Evolutionary conservation across 805 yeast genomes (phyloP).

Genomic region (Millerago galiae): DNA sequence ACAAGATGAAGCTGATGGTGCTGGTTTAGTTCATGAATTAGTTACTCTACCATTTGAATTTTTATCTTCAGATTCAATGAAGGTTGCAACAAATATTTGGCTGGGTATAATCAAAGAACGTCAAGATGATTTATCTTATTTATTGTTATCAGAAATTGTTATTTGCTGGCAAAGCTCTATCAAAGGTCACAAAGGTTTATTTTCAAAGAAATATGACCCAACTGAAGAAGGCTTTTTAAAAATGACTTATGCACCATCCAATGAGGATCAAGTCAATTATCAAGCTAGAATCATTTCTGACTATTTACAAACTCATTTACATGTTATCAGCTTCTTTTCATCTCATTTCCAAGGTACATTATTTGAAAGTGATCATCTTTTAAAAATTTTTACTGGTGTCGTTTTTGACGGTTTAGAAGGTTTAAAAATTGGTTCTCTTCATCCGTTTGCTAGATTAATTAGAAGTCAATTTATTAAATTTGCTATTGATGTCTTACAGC

Average conservation of each 20-base stretch:
- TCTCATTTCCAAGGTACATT: constrained; percentile 77
- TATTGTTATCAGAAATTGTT: constrained; percentile 64
- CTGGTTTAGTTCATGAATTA: constrained; percentile 38
- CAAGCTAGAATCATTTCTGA: constrained; percentile 43
- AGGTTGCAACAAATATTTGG: constrained; percentile 74
- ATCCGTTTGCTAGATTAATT: constrained; percentile 71
- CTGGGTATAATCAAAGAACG: constrained; percentile 65
- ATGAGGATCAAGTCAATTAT: constrained; percentile 50
- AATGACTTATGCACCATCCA: constrained; percentile 90
- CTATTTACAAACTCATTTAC: constrained; percentile 59
- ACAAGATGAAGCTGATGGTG: constrained; percentile 24
- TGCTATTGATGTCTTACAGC: constrained; percentile 56
- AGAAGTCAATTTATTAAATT: constrained; percentile 71
- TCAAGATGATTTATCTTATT: constrained; percentile 46
- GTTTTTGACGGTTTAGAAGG: constrained; percentile 48
- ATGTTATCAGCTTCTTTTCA: constrained; percentile 58
- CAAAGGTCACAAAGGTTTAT: constrained; percentile 55
- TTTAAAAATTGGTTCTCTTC: constrained; percentile 58
- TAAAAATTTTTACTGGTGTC: constrained; percentile 62
- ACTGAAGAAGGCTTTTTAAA: constrained; percentile 52
- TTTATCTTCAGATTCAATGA: constrained; percentile 55
- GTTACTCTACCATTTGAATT: constrained; percentile 66
- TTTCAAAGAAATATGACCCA: constrained; percentile 48
- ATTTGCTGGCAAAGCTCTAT: constrained; percentile 65
- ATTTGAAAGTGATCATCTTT: constrained; percentile 62